A percentile compares a stretch with the other conserved stretches of the same genome.
Evolutionary conservation across 768 basidiomycete genomes (phyloP).

Genomic region (Cubamyces sp.): DNA sequence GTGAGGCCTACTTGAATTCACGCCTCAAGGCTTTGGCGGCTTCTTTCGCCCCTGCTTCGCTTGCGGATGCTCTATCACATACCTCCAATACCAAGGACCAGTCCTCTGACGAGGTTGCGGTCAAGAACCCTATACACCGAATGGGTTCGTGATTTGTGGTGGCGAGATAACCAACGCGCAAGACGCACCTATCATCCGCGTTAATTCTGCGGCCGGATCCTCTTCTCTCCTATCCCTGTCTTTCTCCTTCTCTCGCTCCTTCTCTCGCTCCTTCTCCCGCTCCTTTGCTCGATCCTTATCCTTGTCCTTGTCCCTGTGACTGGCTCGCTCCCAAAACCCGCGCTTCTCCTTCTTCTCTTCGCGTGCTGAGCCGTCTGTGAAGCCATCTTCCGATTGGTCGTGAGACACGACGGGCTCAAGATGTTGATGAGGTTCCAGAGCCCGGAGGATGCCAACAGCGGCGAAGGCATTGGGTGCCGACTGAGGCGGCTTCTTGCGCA

Average conservation of each 20-base stretch:
- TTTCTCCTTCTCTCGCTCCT: constrained; percentile 42
- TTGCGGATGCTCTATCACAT: constrained; percentile 79
- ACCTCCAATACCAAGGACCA: constrained; percentile 84
- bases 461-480: constrained; percentile 34
- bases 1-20: constrained; percentile 74
- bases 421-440: constrained; percentile 60
- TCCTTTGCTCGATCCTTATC: constrained; percentile 42
- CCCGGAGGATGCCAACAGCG: constrained; percentile 59
- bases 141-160: not conserved
- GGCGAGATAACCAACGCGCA: not conserved
- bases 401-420: constrained; percentile 27
- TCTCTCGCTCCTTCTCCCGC: constrained; percentile 44
- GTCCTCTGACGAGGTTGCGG: constrained; percentile 80
- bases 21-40: constrained; percentile 79
- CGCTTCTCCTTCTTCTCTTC: constrained; percentile 54
- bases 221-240: constrained; percentile 48
- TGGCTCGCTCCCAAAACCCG: constrained; percentile 53
- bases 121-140: constrained; percentile 60
- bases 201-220: constrained; percentile 55
- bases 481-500: constrained; percentile 34
- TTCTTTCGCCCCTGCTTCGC: constrained; percentile 77
- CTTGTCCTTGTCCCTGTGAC: constrained; percentile 40
- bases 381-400: constrained; percentile 39
- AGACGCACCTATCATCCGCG: constrained; percentile 68
- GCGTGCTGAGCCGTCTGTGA: constrained; percentile 36